Evolutionary conservation across 257 asterid species (phyloP).

Genomic region (Leonotis leonurus): DNA sequence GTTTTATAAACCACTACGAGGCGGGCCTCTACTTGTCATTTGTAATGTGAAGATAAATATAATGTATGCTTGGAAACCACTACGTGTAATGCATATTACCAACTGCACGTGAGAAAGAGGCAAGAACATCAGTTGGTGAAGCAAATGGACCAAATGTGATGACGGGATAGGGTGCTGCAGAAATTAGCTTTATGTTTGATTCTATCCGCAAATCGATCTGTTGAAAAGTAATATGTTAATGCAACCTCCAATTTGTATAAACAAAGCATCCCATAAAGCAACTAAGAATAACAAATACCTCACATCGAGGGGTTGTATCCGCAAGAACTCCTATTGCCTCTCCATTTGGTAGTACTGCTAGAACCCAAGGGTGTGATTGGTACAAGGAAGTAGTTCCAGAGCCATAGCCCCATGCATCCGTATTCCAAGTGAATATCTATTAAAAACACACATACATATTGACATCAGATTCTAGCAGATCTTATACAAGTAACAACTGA

Average conservation of each 20-base stretch:
- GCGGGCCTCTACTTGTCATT: not conserved
- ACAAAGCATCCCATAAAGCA: not conserved
- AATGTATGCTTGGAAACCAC: conserved; percentile 4
- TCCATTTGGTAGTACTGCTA: conserved; percentile 83
- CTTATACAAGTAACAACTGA: not conserved
- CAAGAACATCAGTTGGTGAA: conserved; percentile 80
- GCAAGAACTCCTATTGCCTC: conserved; percentile 91
- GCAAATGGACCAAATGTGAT: conserved; percentile 89
- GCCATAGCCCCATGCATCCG: conserved; percentile 96
- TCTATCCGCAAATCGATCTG: conserved; percentile 86
- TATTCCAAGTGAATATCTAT: conserved; percentile 85
- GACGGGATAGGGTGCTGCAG: conserved; percentile 59
- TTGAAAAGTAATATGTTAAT: conserved; percentile 16
- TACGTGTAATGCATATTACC: conserved; percentile 41
- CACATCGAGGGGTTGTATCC: conserved; percentile 84
- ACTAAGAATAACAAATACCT: conserved; percentile 40
- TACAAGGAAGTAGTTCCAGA: conserved; percentile 86
- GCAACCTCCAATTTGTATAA: conserved; percentile 3
- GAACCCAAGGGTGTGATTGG: conserved; percentile 98
- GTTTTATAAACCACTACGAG: no score
- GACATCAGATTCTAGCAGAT: not conserved
- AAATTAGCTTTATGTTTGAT: conserved; percentile 49
- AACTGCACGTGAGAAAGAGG: conserved; percentile 62
- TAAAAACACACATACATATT: not conserved
- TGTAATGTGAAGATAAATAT: not conserved